Conservation (phyloP, 176 grass and related monocot species). For the Microstegium vimineum region DNA sequence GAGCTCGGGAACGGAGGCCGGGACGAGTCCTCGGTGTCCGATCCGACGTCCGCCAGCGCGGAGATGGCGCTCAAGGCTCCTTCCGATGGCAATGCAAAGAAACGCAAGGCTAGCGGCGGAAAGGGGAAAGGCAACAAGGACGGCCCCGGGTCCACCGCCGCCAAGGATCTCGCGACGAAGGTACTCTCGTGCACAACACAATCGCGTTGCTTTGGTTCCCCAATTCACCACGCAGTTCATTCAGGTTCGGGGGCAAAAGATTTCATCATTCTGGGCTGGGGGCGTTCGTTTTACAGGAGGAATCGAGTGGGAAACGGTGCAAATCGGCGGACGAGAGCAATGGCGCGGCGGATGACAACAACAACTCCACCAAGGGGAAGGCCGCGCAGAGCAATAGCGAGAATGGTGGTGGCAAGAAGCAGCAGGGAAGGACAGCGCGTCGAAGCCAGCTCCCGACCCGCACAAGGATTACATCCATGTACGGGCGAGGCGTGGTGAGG, state of each 20-base stretch:
- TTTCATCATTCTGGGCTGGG: constrained; percentile 11
- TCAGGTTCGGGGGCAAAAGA: background rate
- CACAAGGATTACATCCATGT: constrained; percentile 96
- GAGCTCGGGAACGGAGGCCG: constrained; percentile 44
- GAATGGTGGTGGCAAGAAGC: constrained; percentile 53
- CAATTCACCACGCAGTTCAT: background rate
- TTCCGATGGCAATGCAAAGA: constrained; percentile 65
- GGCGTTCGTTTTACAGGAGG: constrained; percentile 45
- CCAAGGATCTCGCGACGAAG: constrained; percentile 54
- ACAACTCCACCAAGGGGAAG: constrained; percentile 64
- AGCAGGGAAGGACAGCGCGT: constrained; percentile 73
- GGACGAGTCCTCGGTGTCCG: constrained; percentile 84
- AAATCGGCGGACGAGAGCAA: constrained; percentile 62
- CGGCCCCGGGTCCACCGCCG: constrained; percentile 31
- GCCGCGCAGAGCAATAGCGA: constrained; percentile 65
- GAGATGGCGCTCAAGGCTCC: constrained; percentile 43
- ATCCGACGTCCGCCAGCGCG: constrained; percentile 59
- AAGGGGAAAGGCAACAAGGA: constrained; percentile 94
- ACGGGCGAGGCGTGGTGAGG: constrained; percentile 88
- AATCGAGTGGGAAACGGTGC: constrained; percentile 59
- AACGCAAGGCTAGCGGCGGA: constrained; percentile 63
- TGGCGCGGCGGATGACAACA: constrained; percentile 49
- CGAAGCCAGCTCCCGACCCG: constrained; percentile 49
- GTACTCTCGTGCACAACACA: constrained; percentile 50
- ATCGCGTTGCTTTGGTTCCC: constrained; percentile 14